Conservation (phyloP, 164 flowering plant genomes). For the Piper betle region DNA sequence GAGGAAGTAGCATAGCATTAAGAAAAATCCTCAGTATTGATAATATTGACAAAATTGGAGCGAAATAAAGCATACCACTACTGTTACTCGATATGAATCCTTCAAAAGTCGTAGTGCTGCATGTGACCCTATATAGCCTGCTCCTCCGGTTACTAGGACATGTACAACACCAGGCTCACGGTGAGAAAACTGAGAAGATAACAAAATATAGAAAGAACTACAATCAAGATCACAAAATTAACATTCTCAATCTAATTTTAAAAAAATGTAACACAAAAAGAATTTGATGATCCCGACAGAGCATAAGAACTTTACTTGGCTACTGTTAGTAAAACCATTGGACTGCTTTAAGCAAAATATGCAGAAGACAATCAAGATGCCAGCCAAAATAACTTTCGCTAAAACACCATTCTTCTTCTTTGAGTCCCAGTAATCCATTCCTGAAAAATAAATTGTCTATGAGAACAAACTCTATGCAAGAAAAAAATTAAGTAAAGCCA, state of each 20-base stretch:
- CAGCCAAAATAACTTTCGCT: slow-evolving; percentile 67
- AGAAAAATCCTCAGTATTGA: not conserved
- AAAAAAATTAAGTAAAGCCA: not conserved
- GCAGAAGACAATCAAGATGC: slow-evolving; percentile 51
- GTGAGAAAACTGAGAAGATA: slow-evolving; percentile 44
- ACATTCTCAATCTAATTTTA: too few species aligned
- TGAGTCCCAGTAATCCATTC: slow-evolving; percentile 69
- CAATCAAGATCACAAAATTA: not conserved
- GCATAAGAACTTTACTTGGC: slow-evolving; percentile 32
- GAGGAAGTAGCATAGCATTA: not conserved
- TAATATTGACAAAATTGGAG: not conserved
- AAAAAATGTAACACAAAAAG: not conserved
- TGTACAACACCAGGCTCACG: slow-evolving; percentile 74
- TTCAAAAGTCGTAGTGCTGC: slow-evolving; percentile 76
- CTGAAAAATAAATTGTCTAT: slow-evolving; percentile 19
- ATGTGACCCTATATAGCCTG: slow-evolving; percentile 97
- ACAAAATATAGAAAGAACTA: slow-evolving; percentile 1
- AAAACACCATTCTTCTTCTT: slow-evolving; percentile 50
- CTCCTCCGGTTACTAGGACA: slow-evolving; percentile 96
- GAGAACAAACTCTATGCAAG: not conserved
- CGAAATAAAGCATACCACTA: slow-evolving; percentile 47
- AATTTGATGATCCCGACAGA: not conserved
- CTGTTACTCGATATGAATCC: slow-evolving; percentile 74
- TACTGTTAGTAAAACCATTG: slow-evolving; percentile 42
- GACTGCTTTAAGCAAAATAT: slow-evolving; percentile 65